Conservation (phyloP, 345 rosid species). For the Cochlearia excelsa region DNA sequence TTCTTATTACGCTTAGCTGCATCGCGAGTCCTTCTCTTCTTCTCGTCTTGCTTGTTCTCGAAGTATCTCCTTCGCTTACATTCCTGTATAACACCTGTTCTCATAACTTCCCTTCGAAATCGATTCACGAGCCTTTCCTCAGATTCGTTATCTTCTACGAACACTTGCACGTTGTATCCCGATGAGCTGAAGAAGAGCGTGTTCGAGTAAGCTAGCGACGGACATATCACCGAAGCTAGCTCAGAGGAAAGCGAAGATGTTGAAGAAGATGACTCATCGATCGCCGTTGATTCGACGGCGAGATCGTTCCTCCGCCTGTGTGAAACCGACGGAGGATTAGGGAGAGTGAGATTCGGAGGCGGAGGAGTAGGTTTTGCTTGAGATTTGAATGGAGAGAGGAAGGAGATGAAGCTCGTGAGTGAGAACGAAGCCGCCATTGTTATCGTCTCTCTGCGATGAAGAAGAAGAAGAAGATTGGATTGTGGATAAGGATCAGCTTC, state of each 20-base stretch:
- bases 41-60: conserved; percentile 75
- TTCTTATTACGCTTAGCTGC: conserved; percentile 76
- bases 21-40: conserved; percentile 69
- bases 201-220: conserved; percentile 65
- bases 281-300: conserved; percentile 30
- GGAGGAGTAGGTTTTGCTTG: conserved; percentile 39
- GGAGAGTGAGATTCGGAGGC: conserved; percentile 30
- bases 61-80: conserved; percentile 57
- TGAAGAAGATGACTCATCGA: conserved; percentile 32
- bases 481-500: conserved; percentile 34
- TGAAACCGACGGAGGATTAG: conserved; percentile 18
- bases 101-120: conserved; percentile 73
- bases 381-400: conserved; percentile 51
- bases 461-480: conserved; percentile 28
- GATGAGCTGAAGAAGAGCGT: conserved; percentile 59
- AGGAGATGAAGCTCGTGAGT: conserved; percentile 63
- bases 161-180: conserved; percentile 68
- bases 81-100: conserved; percentile 80
- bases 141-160: conserved; percentile 68
- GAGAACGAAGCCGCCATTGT: conserved; percentile 64
- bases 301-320: conserved; percentile 37
- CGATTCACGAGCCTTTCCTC: conserved; percentile 68
- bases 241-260: conserved; percentile 17
- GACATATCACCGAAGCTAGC: conserved; percentile 53
- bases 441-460: conserved; percentile 16